Base-by-base conservation (phyloP, 345 rosid species). In the Gossypium raimondii region DNA sequence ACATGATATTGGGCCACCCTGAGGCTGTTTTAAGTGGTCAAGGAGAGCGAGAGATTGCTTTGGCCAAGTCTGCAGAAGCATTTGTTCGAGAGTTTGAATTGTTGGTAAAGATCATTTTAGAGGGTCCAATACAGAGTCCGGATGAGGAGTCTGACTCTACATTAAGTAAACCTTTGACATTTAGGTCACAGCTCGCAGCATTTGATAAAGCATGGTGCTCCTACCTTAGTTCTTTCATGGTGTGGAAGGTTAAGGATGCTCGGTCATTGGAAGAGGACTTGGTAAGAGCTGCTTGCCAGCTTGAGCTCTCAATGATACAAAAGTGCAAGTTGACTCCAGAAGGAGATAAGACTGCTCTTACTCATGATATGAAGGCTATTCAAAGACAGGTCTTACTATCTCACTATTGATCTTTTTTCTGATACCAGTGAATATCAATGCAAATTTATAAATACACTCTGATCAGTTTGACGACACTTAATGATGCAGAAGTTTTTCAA, bases 181-280 rank as follows among this genome's bases (percentile, higher is more conserved):
- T 93, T 79, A 87, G 92, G 80, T 81, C 88, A 51, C 98, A 95
- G 87, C 86, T 93, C 73, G 86, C 84, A 9, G 81, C 85, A 16
- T 93, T 95, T 80, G 99, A 95, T 79, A 89, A 83, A 82, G 91
- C 92, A 16, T 95, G 98, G 98, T 89, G 91, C 73, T 81, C 84
- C 53, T 95, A 89, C 77, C 73, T 95, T 84, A 93, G 87, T 79
- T 87, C 87, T 61, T 95, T 95, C 85, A 98, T 86, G 65, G 89
- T 84, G 81, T 95, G 99, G 99, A 95, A 95, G 82, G 97, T 91
- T 64, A 91, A 90, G 83, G 99, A 95, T 83, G 99, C 99, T 16
- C 86, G 81, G 83, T 73, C 85, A 63, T 79, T 95, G 86, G 97
- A 91, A 81, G 92, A 87, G 76, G 97, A 95, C 80, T 80, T 95